Percentiles rank a stretch among this genome's conserved stretches.
These are phyloP conservation scores for Pogostemon cablin DNA, from an alignment of 257 asterid genomes.

Conservation along the genomic window DNA sequence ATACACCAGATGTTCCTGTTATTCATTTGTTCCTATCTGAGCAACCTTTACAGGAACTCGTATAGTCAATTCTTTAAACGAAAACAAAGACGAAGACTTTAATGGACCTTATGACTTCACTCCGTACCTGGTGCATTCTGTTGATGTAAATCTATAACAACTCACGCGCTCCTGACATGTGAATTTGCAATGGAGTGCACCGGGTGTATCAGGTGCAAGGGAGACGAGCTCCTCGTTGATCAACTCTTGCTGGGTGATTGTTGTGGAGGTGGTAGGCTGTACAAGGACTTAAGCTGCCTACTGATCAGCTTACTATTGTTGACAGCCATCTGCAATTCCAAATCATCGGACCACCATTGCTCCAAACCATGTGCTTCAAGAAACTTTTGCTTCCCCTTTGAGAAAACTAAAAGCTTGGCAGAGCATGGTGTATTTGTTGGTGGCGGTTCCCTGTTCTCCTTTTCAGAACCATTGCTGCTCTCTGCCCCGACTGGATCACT, in stretches of 20 bases:
- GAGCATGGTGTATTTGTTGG: conserved; percentile 40
- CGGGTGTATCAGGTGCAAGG: too few relatives aligned
- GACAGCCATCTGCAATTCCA: conserved; percentile 76
- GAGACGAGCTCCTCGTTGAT: background rate
- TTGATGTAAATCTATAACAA: too few relatives aligned
- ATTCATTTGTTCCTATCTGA: background rate
- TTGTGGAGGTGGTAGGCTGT: conserved; percentile 59
- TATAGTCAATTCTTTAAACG: conserved; percentile 19
- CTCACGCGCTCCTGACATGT: too few relatives aligned
- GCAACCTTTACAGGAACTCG: conserved; percentile 27
- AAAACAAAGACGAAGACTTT: background rate
- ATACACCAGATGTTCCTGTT: background rate
- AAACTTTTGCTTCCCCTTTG: conserved; percentile 93
- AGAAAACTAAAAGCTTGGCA: conserved; percentile 78
- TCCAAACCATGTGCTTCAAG: conserved; percentile 96
- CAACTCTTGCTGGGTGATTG: conserved; percentile 48
- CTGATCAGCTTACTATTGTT: conserved; percentile 84
- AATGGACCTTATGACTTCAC: too few relatives aligned
- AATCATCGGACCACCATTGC: conserved; percentile 99
- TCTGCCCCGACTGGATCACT: conserved; percentile 57
- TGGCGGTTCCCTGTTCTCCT: conserved; percentile 65
- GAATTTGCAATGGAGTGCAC: too few relatives aligned
- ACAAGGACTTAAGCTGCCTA: conserved; percentile 84
- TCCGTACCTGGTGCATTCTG: too few relatives aligned
- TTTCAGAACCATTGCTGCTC: conserved; percentile 38